phyloP scores from a whole-genome alignment of 495 filamentous ascomycete species.

The Aspergillus conjunctus region DNA sequence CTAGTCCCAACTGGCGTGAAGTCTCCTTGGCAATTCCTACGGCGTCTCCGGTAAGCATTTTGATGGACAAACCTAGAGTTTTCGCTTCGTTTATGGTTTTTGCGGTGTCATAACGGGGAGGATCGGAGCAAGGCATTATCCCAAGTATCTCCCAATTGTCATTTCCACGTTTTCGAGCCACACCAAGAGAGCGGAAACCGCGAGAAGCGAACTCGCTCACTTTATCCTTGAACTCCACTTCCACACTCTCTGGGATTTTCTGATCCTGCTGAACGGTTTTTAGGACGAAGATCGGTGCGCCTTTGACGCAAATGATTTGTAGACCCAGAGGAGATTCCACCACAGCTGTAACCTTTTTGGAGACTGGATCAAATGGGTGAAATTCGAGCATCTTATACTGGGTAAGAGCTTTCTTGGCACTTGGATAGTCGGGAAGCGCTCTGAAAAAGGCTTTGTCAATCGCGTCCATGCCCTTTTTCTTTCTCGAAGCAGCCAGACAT shows the following conservation, averaged over 20 bases:
- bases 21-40: conserved; percentile 92
- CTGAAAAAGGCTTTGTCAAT: conserved; percentile 95
- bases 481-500: conserved; percentile 86
- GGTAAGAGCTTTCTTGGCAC: conserved; percentile 70
- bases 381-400: conserved; percentile 81
- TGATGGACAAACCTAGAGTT: conserved; percentile 82
- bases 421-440: conserved; percentile 74
- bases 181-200: conserved; percentile 90
- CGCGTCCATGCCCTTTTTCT: conserved; percentile 92
- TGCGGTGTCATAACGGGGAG: conserved; percentile 87
- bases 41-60: conserved; percentile 96
- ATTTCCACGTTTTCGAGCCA: conserved; percentile 81
- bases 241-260: conserved; percentile 69
- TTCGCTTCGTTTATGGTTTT: conserved; percentile 90
- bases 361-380: conserved; percentile 88
- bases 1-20: conserved; percentile 84
- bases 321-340: conserved; percentile 81
- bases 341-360: conserved; percentile 86
- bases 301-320: conserved; percentile 85
- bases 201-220: conserved; percentile 87
- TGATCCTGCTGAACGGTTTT: conserved; percentile 82
- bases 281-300: conserved; percentile 82
- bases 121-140: conserved; percentile 91
- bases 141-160: conserved; percentile 86
- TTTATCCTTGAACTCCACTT: conserved; percentile 83